Base-by-base conservation (phyloP, 176 grass and related monocot species). In the Triticum urartu region DNA sequence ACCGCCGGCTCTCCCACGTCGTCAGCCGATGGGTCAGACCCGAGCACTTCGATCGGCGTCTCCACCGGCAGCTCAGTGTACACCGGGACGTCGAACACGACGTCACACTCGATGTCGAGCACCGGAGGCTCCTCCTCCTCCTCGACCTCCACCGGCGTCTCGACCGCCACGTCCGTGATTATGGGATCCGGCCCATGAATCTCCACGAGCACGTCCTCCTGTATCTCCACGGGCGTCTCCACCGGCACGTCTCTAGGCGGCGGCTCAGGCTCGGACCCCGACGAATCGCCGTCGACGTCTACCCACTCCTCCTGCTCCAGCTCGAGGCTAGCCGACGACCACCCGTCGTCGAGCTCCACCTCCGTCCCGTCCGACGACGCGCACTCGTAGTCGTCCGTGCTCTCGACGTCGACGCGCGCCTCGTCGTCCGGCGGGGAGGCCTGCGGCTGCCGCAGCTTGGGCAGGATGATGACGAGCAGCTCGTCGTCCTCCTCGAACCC, bases 391-490 rank as follows among this genome's bases (percentile, higher is more conserved):
- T 35, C 34, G 22, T 25, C 77, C 39, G 17, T 2, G 65, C 65
- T 86, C 79, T 86, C 84, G 22, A 83, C 74, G 13, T 79, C 79
- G 4, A 90, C 39, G 38, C 71, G 11, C 12, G 17, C 32, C 5
- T 25, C 11, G 2, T 21, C 84, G 7, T 9, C 18, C 9, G 13
- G 11, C 48, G 25, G 6, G 54, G 54, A 59, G 18, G 20, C 35
- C 28, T 54, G 50, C 15, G 2, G 61, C 34, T 1, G 80, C 62
- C 6, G 59, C 17, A 81, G 18, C 89, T 98, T 98, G 65, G 95
- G 95, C 85, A 98, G 79, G 84, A 94, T 82, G 87, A 95, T 80
- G 72, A 98, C 64, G 58, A 98, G 89, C 68, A 95, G 40, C n/a
- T 22, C 87, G 26, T 93, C 87, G 13, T 95, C 95, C 89, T 98